Evolutionary conservation across 2,329 filamentous ascomycete species (phyloP), one percentile per base, ranked within the genome.

Genomic region (Aspergillus phoenicis): DNA sequence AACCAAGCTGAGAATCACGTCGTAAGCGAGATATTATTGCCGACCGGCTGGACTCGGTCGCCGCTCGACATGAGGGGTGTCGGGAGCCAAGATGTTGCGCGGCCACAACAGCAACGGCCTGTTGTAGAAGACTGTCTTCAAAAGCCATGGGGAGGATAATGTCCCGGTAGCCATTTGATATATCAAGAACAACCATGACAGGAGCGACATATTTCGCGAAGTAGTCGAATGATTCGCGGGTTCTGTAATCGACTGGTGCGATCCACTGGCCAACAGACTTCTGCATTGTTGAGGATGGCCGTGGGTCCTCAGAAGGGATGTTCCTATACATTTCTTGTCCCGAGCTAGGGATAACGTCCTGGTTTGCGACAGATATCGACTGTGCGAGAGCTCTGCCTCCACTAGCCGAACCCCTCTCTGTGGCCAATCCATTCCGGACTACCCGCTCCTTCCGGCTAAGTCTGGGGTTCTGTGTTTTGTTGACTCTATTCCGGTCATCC

Each of bases 111-210:
- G 60, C 59, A 7, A 73, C 64, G 5, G 70, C 70, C 8, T 58
- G 52, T 49, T 64, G 62, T 8, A 73, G 60, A 5, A 74, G 54
- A 5, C 63, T 55, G 57, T 72, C 65, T 28, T 65, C 56, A 22
- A 62, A 66, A 6, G 71, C 71, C 17, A 73, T 53, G 2, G 71
- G 71, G 6, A 74, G 63, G 8, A 74, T 60, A 2, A 73, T 52
- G 49, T 71, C 62, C 13, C 71, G 70, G 53, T 70, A 73, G 15
- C 71, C 71, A 62, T 74, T 74, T 10, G 64, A 65, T 26, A 68
- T 59, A 43, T 74, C 71, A 5, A 74, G 60, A 2, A 71, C 62
- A 5, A 71, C 68, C 71, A 73, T 72, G 17, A 71, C 68, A 3
- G 71, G 68, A 1, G 71, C 71, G 20, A 73, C 66, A 13, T 70